Base-by-base conservation (phyloP, 73 alveolate genomes). In the Effrenium voratum region DNA sequence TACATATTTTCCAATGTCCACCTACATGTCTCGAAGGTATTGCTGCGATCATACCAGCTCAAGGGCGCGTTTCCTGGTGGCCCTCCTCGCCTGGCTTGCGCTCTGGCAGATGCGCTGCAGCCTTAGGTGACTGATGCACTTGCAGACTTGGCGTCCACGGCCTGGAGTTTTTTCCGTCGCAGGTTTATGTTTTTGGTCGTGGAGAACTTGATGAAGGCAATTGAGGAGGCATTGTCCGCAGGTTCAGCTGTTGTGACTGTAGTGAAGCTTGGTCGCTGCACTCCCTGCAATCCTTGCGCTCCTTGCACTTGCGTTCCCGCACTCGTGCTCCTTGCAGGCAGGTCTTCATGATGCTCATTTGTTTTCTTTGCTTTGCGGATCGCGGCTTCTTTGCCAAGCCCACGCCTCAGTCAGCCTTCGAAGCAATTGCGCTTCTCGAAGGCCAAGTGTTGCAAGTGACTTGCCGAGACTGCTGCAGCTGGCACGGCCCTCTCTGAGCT, bases 21-120 rank as follows among this genome's bases (percentile, higher is more conserved):
- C 52, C 3, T 36, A 12, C 90, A 15, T 77, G 66, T 16, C 43
- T 57, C 72, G 28, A 13, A 90, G 97, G 97, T 90, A 22, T 52
- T 90, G 34, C 34, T 90, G 88, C 88, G 28, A 22, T 40, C 97
- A 22, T 52, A 68, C 55, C 97, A 46, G 40, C 55, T 68, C 16
- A 86, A 40, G 19, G 77, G 97, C 22, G 97, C 97, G n/a, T 88
- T 88, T 47, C 95, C 95, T 15, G 85, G 95, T 66, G 95, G 95
- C 49, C 88, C 88, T 22, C 97, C 97, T 19, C 50, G 38, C 13
- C 87, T 68, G 43, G 83, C 83, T 13, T 90, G 97, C 50, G 80
- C 88, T 57, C 47, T 90, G 40, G 43, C 87, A n/a, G 97, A 90
- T 40, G 13, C 97, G 97, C 87, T 44, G 60, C 36, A 57, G 73